Evolutionary conservation across 2,329 filamentous ascomycete genomes (phyloP), one percentile per base, ranked within the genome.

Genomic region (Colletotrichum eleusines): DNA sequence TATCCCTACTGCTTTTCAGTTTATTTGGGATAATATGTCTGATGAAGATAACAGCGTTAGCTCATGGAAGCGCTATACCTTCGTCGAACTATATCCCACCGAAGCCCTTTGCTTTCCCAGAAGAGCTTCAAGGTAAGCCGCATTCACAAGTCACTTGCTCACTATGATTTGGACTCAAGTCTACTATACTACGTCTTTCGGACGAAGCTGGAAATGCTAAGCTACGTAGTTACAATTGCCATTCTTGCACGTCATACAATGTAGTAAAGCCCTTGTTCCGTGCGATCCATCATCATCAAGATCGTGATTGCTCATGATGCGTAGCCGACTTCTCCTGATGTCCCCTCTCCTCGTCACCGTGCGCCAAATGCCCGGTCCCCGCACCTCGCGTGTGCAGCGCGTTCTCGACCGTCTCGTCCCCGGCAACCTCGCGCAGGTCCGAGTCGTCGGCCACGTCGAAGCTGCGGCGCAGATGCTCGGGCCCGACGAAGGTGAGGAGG

Each of bases 401-500:
- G 3, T 64, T 58, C 16, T 51, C 73, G 44, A 82, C 75, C 23
- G 74, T 78, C 40, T 81, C 79, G 33, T 80, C 80, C 6, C 84
- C 84, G 3, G 82, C 83, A 11, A 83, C 84, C 63, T 84, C 84
- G 28, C 82, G 80, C 3, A 84, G 80, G 55, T 88, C 85, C 53
- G 80, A 78, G 66, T 87, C 86, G 59, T 86, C 81, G 3, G 74
- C 80, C 0, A 86, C 81, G 64, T 87, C 86, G 74, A 89, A 88
- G 73, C 82, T 85, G 73, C 84, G 81, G 42, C 81, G 78, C 63
- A 88, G 76, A 69, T 87, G 83, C 80, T 89, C 87, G 1, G 87
- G 87, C 0, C 92, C 92, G 3, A 93, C 53, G 12, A 93, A 79
- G 0, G 90, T 91, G 65, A 94, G 77, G 7, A 89, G 1, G 46